These are phyloP conservation scores for Cyclotella choctawhatcheeana DNA, from an alignment of 108 stramenopile species.

Conservation along the genomic window DNA sequence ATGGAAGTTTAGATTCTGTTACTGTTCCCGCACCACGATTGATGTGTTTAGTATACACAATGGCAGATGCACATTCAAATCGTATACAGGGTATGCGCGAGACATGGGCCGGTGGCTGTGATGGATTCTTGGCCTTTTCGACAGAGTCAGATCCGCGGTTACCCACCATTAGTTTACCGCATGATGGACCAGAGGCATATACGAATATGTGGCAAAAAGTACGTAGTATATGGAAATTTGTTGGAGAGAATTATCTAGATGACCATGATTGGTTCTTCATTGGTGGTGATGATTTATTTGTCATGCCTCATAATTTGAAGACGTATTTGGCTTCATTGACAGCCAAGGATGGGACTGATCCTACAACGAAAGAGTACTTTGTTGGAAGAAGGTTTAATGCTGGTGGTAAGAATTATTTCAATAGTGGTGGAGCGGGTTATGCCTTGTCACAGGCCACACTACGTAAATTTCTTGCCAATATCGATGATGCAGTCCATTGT, in stretches of 20 bases:
- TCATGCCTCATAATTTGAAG: slow-evolving; percentile 88
- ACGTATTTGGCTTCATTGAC: slow-evolving; percentile 56
- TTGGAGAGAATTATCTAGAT: slow-evolving; percentile 79
- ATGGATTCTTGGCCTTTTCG: slow-evolving; percentile 91
- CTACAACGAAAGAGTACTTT: slow-evolving; percentile 66
- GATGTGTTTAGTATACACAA: slow-evolving; percentile 83
- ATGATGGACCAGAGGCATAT: slow-evolving; percentile 71
- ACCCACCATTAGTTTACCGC: slow-evolving; percentile 58
- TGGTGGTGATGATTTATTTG: slow-evolving; percentile 94
- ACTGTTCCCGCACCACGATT: slow-evolving; percentile 53
- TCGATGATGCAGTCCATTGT: slow-evolving; percentile 60
- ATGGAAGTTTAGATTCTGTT: slow-evolving; percentile 15
- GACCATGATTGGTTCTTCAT: slow-evolving; percentile 92
- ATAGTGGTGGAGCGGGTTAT: slow-evolving; percentile 82
- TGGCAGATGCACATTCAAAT: slow-evolving; percentile 64
- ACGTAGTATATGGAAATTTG: slow-evolving; percentile 85
- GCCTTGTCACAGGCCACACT: slow-evolving; percentile 59
- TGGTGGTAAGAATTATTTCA: slow-evolving; percentile 64
- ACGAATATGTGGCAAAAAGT: slow-evolving; percentile 83
- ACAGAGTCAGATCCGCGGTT: slow-evolving; percentile 64
- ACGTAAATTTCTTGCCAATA: slow-evolving; percentile 36
- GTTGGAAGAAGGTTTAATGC: slow-evolving; percentile 73
- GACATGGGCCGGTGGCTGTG: slow-evolving; percentile 80
- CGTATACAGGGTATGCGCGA: slow-evolving; percentile 66
- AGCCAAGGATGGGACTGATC: slow-evolving; percentile 40